Conservation (phyloP, 495 filamentous ascomycete species). For the Penicillium paxilli region DNA sequence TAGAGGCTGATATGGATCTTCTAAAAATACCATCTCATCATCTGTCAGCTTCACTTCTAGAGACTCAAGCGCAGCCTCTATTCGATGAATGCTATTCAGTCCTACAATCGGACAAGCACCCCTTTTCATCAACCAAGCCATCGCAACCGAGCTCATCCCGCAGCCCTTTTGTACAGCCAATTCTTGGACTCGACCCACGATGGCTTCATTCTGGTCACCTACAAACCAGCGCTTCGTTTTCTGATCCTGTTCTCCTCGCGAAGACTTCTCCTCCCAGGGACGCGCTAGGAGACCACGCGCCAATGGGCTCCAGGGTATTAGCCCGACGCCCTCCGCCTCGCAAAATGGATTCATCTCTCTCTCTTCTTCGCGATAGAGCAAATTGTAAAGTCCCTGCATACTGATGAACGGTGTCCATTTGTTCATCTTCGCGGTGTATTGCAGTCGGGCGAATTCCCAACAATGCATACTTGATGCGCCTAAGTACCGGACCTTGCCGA, state of each 20-base stretch:
- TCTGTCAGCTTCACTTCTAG: conserved; percentile 49
- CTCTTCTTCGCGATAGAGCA: conserved; percentile 72
- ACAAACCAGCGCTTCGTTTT: conserved; percentile 21
- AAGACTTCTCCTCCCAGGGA: conserved; percentile 26
- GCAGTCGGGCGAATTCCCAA: conserved; percentile 44
- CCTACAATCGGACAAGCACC: conserved; percentile 61
- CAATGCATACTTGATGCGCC: conserved; percentile 48
- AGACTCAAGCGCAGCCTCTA: conserved; percentile 55
- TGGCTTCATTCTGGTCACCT: conserved; percentile 33
- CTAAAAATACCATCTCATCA: conserved; percentile 58
- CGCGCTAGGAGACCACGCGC: conserved; percentile 53
- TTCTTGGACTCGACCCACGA: conserved; percentile 57
- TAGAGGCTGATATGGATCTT: conserved; percentile 56
- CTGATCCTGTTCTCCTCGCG: conserved; percentile 15
- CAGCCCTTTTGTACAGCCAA: conserved; percentile 57
- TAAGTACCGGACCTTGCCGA: conserved; percentile 66
- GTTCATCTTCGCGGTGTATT: conserved; percentile 48
- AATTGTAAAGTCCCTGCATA: conserved; percentile 72
- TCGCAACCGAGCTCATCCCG: conserved; percentile 58
- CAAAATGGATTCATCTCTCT: conserved; percentile 71
- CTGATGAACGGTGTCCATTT: conserved; percentile 69
- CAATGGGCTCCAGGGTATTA: conserved; percentile 66
- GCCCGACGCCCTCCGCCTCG: conserved; percentile 63
- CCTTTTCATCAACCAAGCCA: conserved; percentile 57
- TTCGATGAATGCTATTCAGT: conserved; percentile 52